Percentiles rank a stretch among this genome's conserved stretches.
phyloP scores from a whole-genome alignment of 345 rosid genomes.

The Litchi chinensis region DNA sequence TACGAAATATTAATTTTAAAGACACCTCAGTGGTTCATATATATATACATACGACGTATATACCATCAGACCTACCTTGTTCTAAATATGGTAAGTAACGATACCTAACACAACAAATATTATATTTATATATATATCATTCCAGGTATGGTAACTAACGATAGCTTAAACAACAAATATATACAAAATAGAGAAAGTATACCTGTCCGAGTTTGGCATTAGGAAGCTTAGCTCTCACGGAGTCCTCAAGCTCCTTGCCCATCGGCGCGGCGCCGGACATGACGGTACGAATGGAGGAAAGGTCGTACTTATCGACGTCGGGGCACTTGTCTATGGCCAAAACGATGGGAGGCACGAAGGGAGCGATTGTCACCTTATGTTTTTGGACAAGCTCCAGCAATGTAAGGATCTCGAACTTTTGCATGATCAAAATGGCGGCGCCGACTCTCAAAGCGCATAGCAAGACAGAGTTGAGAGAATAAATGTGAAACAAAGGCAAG shows the following conservation, averaged over 20 bases:
- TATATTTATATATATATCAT: no score
- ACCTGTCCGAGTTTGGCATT: slow-evolving; percentile 73
- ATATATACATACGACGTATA: no score
- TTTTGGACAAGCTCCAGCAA: slow-evolving; percentile 49
- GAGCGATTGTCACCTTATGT: slow-evolving; percentile 58
- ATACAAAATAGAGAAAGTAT: not conserved
- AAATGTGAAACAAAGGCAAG: slow-evolving; percentile 64
- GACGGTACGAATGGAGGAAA: slow-evolving; percentile 55
- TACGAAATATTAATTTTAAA: no score
- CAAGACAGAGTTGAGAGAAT: slow-evolving; percentile 51
- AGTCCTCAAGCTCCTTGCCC: slow-evolving; percentile 74
- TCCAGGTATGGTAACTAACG: no score
- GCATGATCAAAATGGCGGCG: slow-evolving; percentile 65
- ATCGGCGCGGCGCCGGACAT: slow-evolving; percentile 70
- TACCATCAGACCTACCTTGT: no score
- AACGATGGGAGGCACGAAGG: slow-evolving; percentile 65
- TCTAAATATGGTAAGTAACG: no score
- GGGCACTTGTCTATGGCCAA: slow-evolving; percentile 50
- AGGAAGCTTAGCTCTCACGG: slow-evolving; percentile 52
- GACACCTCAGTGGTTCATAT: no score
- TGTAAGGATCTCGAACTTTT: slow-evolving; percentile 48
- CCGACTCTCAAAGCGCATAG: slow-evolving; percentile 65
- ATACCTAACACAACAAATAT: no score
- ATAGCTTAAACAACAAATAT: no score
- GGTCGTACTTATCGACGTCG: slow-evolving; percentile 46